phyloP scores from a whole-genome alignment of 2,329 filamentous ascomycete genomes.

The Fusarium drepaniforme region DNA sequence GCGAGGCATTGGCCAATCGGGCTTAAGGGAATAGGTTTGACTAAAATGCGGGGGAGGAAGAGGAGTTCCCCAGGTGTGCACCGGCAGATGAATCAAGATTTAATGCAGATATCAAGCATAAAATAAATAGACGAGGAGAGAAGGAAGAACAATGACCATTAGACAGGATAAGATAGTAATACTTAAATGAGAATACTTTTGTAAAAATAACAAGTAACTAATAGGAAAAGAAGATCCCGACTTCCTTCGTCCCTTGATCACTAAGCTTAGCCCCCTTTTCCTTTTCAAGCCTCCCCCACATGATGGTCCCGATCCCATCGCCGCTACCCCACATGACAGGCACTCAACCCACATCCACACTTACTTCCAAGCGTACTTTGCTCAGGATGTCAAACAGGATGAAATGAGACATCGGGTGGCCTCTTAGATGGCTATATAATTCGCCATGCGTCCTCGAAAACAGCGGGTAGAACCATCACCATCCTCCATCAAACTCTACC shows the following conservation, averaged over 20 bases:
- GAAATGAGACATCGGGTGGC: neutral
- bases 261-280: no score
- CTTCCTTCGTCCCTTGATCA: no score
- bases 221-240: no score
- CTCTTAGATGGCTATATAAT: neutral
- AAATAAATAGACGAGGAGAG: no score
- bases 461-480: neutral
- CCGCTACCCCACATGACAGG: neutral
- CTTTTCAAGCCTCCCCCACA: neutral
- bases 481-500: neutral
- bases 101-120: neutral
- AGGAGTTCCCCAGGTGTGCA: neutral
- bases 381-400: neutral
- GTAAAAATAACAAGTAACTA: no score
- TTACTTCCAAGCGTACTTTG: neutral
- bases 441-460: neutral
- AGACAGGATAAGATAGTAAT: no score
- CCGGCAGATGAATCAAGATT: neutral
- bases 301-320: neutral
- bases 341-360: neutral
- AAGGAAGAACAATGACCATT: no score
- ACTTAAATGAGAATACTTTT: no score
- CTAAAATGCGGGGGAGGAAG: neutral
- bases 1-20: neutral
- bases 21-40: neutral